A percentile compares a stretch with the other conserved stretches of the same genome.
Evolutionary conservation across 805 yeast species (phyloP).

Genomic region (Blastobotrys robertii): DNA sequence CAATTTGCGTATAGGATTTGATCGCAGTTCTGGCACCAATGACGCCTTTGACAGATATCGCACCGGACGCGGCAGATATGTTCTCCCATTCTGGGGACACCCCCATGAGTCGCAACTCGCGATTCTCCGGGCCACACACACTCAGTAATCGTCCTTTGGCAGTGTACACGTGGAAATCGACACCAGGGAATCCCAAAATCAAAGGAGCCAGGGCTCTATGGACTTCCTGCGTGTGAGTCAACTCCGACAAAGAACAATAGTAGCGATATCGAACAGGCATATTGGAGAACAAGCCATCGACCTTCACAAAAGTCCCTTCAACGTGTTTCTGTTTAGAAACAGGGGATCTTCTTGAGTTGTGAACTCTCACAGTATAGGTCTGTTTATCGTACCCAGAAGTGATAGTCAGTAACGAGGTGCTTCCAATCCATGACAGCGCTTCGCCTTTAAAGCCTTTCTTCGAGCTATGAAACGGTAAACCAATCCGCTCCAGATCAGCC

Average conservation of each 20-base stretch:
- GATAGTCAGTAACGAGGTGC: slow-evolving; percentile 32
- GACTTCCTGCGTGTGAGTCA: no score
- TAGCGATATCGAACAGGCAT: slow-evolving; percentile 18
- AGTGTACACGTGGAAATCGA: no score
- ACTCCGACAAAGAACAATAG: background rate
- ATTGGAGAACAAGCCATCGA: slow-evolving; percentile 15
- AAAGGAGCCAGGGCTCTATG: no score
- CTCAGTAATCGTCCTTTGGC: no score
- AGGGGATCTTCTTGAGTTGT: slow-evolving; percentile 6
- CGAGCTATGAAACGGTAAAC: slow-evolving; percentile 37
- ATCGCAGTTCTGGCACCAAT: no score
- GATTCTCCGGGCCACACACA: no score
- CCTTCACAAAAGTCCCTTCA: slow-evolving; percentile 17
- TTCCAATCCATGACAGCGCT: slow-evolving; percentile 39
- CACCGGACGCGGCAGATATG: no score
- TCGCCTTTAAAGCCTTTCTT: slow-evolving; percentile 41
- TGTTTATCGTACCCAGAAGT: slow-evolving; percentile 29
- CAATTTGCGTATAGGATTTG: no score
- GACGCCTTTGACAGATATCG: no score
- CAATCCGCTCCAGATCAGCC: slow-evolving; percentile 35
- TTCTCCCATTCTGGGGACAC: no score
- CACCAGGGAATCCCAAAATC: no score
- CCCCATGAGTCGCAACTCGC: no score
- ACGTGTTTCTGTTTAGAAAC: background rate
- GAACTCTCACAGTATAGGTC: slow-evolving; percentile 10